Percentiles rank a stretch among this genome's conserved stretches.
Evolutionary conservation across 129 eudicot species (phyloP).

Genomic region (Chrysanthemum makinoi): DNA sequence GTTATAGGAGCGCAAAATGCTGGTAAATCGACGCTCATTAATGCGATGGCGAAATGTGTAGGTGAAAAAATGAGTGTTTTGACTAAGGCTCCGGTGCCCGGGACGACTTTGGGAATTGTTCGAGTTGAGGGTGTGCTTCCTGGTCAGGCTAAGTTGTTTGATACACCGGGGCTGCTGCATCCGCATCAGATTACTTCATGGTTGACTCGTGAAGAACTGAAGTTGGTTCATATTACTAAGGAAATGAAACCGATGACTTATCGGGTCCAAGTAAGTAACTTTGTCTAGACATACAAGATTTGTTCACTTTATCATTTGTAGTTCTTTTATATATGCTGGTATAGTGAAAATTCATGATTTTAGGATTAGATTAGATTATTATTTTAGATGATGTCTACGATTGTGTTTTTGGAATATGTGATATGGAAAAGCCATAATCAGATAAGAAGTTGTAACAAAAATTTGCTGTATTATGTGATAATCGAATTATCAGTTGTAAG

Average conservation of each 20-base stretch:
- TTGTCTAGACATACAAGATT: neutral
- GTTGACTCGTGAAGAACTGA: constrained; percentile 82
- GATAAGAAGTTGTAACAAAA: too few relatives aligned
- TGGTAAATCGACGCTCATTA: constrained; percentile 83
- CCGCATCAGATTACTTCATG: constrained; percentile 88
- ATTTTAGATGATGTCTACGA: too few relatives aligned
- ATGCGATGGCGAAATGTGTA: constrained; percentile 79
- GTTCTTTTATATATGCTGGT: neutral
- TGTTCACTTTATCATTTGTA: constrained; percentile 8
- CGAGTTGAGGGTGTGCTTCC: constrained; percentile 81
- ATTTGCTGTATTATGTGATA: too few relatives aligned
- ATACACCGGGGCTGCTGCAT: constrained; percentile 93
- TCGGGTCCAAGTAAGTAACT: constrained; percentile 66
- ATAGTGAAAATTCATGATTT: too few relatives aligned
- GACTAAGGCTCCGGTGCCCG: constrained; percentile 95
- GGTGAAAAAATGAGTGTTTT: constrained; percentile 65
- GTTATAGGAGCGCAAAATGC: constrained; percentile 98
- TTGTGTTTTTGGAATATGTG: too few relatives aligned
- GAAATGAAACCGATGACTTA: constrained; percentile 94
- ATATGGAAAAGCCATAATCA: too few relatives aligned
- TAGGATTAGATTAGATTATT: too few relatives aligned
- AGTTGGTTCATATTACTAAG: constrained; percentile 65
- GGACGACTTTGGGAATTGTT: constrained; percentile 93
- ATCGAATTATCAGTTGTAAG: too few relatives aligned
- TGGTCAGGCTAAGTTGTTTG: constrained; percentile 80